A percentile compares a stretch with the other conserved stretches of the same genome.
phyloP scores from a whole-genome alignment of 352 stramenopile species.

The Pilasporangium apinafurcum region DNA sequence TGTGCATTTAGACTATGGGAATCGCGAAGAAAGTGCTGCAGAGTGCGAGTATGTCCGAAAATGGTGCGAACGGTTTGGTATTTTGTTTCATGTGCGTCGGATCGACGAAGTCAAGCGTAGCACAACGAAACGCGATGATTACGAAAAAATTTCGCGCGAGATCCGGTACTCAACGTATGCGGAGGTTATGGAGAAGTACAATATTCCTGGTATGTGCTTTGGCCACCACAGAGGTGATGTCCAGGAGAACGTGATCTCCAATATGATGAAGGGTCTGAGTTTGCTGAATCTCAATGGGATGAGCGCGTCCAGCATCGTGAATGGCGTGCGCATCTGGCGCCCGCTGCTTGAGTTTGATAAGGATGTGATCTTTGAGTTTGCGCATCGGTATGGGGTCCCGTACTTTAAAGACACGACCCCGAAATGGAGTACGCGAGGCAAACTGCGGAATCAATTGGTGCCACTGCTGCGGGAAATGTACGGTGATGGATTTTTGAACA shows the following conservation, averaged over 20 bases:
- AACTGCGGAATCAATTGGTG: constrained; percentile 92
- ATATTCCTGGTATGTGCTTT: constrained; percentile 90
- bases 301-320: constrained; percentile 74
- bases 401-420: constrained; percentile 98
- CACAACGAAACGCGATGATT: constrained; percentile 92
- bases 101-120: constrained; percentile 92
- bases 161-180: constrained; percentile 93
- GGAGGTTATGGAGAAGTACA: constrained; percentile 65
- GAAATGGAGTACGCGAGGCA: constrained; percentile 95
- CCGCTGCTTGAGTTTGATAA: constrained; percentile 94
- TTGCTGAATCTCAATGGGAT: constrained; percentile 94
- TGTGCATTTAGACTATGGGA: constrained; percentile 97
- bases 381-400: constrained; percentile 92
- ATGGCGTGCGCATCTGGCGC: constrained; percentile 84
- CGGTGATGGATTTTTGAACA: constrained; percentile 82
- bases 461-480: constrained; percentile 95
- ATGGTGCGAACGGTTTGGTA: constrained; percentile 82
- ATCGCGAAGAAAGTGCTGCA: constrained; percentile 87
- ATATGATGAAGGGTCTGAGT: constrained; percentile 94
- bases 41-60: constrained; percentile 91
- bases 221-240: constrained; percentile 96
- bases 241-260: constrained; percentile 98
- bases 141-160: constrained; percentile 91
- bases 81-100: constrained; percentile 75
- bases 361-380: constrained; percentile 92